Conservation (phyloP, 2,329 filamentous ascomycete species). For the Neospermospora avenae region DNA sequence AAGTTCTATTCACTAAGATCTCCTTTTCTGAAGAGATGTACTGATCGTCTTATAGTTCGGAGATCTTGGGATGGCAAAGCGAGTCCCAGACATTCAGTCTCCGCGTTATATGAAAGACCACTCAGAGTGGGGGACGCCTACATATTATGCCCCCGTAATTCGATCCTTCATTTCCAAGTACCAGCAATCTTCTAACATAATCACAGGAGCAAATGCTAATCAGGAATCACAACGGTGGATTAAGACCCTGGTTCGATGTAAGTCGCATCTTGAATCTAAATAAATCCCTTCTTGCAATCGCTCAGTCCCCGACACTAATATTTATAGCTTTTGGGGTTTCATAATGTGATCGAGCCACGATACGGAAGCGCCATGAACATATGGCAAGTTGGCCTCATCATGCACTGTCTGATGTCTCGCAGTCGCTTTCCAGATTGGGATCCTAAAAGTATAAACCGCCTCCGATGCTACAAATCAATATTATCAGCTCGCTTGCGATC, state of each 20-base stretch:
- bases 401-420: slow-evolving; percentile 8
- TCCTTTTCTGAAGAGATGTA: background rate
- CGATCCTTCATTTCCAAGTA: background rate
- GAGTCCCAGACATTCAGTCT: background rate
- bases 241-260: background rate
- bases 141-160: background rate
- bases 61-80: background rate
- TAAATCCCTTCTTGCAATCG: background rate
- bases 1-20: background rate
- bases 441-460: background rate
- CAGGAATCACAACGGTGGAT: background rate
- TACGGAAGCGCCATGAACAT: slow-evolving; percentile 12
- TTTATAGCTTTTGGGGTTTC: background rate
- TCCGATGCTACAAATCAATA: slow-evolving; percentile 7
- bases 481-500: background rate
- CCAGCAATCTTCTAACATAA: background rate
- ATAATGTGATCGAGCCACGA: background rate
- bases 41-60: background rate
- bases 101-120: background rate
- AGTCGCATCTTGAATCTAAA: background rate
- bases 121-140: background rate
- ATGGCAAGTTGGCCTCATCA: slow-evolving; percentile 16
- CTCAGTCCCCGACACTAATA: background rate
- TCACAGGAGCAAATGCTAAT: background rate
- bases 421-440: background rate